A percentile compares a stretch with the other conserved stretches of the same genome.
phyloP scores from a whole-genome alignment of 75 land plant genomes.

The Sequoia sempervirens region DNA sequence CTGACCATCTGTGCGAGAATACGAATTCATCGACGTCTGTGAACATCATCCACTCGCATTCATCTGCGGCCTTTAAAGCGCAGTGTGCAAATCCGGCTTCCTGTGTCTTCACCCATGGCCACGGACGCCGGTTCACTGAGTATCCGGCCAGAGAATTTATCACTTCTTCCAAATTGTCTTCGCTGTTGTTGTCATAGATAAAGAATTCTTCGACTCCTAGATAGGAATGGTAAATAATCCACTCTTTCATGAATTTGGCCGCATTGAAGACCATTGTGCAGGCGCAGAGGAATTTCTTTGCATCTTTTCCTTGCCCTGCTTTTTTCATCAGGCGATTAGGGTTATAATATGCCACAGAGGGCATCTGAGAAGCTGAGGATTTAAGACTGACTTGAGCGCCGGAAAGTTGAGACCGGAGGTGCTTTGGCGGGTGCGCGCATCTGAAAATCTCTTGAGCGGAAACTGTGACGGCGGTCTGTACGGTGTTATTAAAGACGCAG shows the following conservation, averaged over 20 bases:
- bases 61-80: conserved; percentile 12
- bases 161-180: conserved; percentile 23
- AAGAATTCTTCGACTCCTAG: conserved; percentile 32
- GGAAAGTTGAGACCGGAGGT: not conserved
- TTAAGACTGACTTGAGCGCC: conserved; percentile 10
- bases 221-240: conserved; percentile 32
- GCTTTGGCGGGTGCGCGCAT: conserved; percentile 48
- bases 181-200: conserved; percentile 50
- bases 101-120: conserved; percentile 51
- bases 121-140: conserved; percentile 14
- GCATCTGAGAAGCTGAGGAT: conserved; percentile 1
- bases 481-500: conserved; percentile 53
- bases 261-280: conserved; percentile 46
- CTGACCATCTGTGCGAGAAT: conserved; percentile 10
- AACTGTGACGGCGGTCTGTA: conserved; percentile 41
- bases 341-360: conserved; percentile 27
- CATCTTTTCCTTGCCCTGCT: not conserved
- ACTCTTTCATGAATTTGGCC: conserved; percentile 36
- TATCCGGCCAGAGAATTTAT: conserved; percentile 4
- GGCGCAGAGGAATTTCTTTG: conserved; percentile 23
- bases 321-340: not conserved
- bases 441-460: conserved; percentile 91
- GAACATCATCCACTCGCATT: conserved; percentile 37
- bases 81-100: conserved; percentile 52
- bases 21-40: conserved; percentile 40